A percentile compares a stretch with the other conserved stretches of the same genome.
Evolutionary conservation across 345 rosid species (phyloP).

Genomic region (Punica granatum): DNA sequence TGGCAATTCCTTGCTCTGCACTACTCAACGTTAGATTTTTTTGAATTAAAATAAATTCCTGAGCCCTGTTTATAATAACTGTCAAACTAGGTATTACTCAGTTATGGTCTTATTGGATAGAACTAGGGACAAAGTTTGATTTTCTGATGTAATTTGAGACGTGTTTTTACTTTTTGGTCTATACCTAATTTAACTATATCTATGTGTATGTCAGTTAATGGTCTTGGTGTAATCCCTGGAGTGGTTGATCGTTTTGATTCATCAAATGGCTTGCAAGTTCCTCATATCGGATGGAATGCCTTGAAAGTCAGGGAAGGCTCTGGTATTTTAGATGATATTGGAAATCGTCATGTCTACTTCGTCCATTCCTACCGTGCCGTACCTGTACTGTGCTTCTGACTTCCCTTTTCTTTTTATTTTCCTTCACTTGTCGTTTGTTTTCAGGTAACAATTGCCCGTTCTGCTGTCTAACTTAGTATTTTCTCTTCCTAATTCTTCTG

Average conservation of each 20-base stretch:
- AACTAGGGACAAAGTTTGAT: background rate
- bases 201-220: slow-evolving; percentile 46
- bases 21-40: background rate
- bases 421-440: background rate
- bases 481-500: slow-evolving; percentile 1
- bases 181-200: slow-evolving; percentile 4
- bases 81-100: too few relatives aligned
- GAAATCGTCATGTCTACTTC: slow-evolving; percentile 80
- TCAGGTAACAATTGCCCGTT: background rate
- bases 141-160: background rate
- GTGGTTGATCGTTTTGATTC: slow-evolving; percentile 81
- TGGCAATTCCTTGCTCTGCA: background rate
- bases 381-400: slow-evolving; percentile 40
- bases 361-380: slow-evolving; percentile 93
- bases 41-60: background rate
- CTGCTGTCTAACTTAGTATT: background rate
- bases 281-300: slow-evolving; percentile 99
- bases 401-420: slow-evolving; percentile 4
- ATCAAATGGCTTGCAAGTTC: slow-evolving; percentile 65
- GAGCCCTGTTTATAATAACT: background rate
- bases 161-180: background rate
- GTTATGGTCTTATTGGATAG: background rate
- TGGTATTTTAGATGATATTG: slow-evolving; percentile 77
- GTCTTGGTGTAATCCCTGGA: slow-evolving; percentile 95
- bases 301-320: slow-evolving; percentile 64